Evolutionary conservation across 495 filamentous ascomycete species (phyloP).

Genomic region (Tuber magnatum): DNA sequence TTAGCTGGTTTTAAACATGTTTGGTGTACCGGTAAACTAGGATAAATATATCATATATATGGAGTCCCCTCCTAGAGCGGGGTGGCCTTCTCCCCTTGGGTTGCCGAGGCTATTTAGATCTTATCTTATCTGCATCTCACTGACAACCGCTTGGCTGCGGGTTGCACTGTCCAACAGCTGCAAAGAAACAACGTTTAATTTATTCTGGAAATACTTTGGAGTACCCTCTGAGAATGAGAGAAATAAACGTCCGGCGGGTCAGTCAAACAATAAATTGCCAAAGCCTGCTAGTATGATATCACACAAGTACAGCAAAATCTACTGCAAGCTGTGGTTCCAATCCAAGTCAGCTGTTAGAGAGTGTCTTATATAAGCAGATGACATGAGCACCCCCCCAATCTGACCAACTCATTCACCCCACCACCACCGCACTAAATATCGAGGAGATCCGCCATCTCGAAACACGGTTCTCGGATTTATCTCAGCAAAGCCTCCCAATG

Average conservation of each 20-base stretch:
- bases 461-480: neutral
- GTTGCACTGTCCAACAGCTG: neutral
- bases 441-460: neutral
- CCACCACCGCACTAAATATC: conserved; percentile 2
- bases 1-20: no score
- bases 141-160: neutral
- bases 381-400: neutral
- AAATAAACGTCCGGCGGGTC: neutral
- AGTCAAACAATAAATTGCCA: neutral
- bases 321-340: neutral
- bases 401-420: conserved; percentile 8
- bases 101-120: conserved; percentile 9
- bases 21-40: no score
- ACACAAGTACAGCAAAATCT: neutral
- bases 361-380: neutral
- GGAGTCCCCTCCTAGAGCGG: conserved; percentile 10
- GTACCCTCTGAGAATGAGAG: neutral
- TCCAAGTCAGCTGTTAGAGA: neutral
- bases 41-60: no score
- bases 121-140: conserved; percentile 20
- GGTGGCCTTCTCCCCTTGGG: neutral
- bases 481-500: conserved; percentile 10
- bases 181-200: neutral
- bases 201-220: neutral
- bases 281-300: neutral